Conservation (phyloP, 768 basidiomycete genomes). For the Tubosaeta brunneosetosa region DNA sequence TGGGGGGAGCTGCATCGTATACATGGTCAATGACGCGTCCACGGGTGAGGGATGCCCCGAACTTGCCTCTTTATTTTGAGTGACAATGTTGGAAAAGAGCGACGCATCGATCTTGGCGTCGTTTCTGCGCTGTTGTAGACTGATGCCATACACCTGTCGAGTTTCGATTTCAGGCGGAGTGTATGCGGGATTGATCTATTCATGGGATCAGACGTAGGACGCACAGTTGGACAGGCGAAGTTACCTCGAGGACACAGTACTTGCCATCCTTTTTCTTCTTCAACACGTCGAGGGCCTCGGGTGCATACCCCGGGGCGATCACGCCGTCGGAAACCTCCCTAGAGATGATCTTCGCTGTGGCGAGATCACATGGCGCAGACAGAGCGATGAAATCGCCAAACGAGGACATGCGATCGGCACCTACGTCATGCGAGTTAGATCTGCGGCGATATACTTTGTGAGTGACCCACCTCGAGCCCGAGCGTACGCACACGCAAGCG, state of each 20-base stretch:
- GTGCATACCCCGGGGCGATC: constrained; percentile 89
- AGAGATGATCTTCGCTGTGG: constrained; percentile 96
- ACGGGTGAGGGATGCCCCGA: no score
- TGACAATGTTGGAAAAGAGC: constrained; percentile 86
- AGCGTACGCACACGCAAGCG: constrained; percentile 90
- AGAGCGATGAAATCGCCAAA: constrained; percentile 99
- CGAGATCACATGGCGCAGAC: constrained; percentile 86
- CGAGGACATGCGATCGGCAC: constrained; percentile 98
- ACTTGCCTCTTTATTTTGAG: constrained; percentile 77
- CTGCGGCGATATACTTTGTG: not conserved
- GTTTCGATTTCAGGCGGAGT: constrained; percentile 79
- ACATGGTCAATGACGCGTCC: not conserved
- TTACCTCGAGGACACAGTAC: constrained; percentile 93
- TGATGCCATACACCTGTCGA: constrained; percentile 91
- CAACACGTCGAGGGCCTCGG: constrained; percentile 84
- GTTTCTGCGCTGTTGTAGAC: constrained; percentile 87
- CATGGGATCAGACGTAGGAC: constrained; percentile 6
- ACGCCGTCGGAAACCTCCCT: constrained; percentile 98
- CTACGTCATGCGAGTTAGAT: constrained; percentile 34
- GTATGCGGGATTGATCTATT: constrained; percentile 85
- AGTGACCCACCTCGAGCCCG: constrained; percentile 74
- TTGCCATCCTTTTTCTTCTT: constrained; percentile 97
- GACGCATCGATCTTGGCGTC: constrained; percentile 77
- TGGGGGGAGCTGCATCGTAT: constrained; percentile 54
- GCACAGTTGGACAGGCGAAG: constrained; percentile 3